These are phyloP conservation scores for Cryptosporidium meleagridis DNA, from an alignment of 169 alveolate species.

Conservation along the genomic window DNA sequence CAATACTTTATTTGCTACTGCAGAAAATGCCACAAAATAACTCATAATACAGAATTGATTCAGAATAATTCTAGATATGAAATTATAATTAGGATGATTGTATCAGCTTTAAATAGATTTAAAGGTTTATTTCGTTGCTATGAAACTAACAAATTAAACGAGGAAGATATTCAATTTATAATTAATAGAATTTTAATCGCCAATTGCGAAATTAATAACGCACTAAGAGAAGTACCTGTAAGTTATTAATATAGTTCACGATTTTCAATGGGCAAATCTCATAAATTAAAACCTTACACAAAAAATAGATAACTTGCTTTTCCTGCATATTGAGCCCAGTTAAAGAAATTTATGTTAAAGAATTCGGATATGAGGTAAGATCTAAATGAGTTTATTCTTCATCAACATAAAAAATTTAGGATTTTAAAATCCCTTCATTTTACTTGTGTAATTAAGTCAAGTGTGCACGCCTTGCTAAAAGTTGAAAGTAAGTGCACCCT, in stretches of 20 bases:
- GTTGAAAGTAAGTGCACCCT: not conserved
- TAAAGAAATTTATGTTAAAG: constrained; percentile 20
- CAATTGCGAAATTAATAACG: not conserved
- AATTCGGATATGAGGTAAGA: constrained; percentile 48
- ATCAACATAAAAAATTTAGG: not conserved
- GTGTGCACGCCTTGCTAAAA: not conserved
- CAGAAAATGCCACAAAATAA: not conserved
- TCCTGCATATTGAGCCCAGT: constrained; percentile 19
- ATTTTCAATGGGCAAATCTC: too few species aligned
- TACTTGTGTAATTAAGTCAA: constrained; percentile 25
- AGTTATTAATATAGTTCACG: not conserved
- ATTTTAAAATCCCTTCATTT: constrained; percentile 26
- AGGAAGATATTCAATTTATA: constrained; percentile 17
- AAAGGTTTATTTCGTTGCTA: not conserved
- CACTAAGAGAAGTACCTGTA: constrained; percentile 28
- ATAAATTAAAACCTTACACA: too few species aligned
- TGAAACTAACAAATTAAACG: not conserved
- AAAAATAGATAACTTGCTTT: constrained; percentile 4
- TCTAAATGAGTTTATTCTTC: not conserved
- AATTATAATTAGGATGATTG: constrained; percentile 21
- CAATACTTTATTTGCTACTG: constrained; percentile 4
- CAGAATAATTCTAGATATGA: not conserved
- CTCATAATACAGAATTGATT: not conserved
- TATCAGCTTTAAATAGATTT: not conserved
- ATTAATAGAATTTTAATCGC: constrained; percentile 15